Evolutionary conservation across 2,329 filamentous ascomycete genomes (phyloP), one percentile per base, ranked within the genome.

Genomic region (Sporothrix globosa): DNA sequence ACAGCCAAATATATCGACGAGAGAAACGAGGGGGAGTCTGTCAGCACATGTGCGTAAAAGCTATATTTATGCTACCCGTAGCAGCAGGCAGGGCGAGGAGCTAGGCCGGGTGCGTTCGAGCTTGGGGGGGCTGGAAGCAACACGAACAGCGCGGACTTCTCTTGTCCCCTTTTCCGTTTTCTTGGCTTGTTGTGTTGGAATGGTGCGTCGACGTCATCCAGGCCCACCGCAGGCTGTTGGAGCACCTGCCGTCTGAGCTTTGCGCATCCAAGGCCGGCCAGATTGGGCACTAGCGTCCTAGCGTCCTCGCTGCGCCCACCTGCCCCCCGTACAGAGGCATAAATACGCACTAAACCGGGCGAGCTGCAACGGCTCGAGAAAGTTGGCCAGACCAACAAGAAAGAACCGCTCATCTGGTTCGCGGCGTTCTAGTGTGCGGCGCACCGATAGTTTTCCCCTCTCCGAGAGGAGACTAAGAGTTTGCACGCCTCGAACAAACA

Each of bases 281-380:
- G 48, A 68, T 70, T 71, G 66, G 69, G 69, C 69, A 71, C 66
- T 71, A 71, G 69, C 44, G 54, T 24, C 44, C 30, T 48, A 17
- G 61, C 44, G 54, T 24, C 44, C 30, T 48, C 14, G 61, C 61
- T 65, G 58, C 58, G 58, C 58, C 65, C 34, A 53, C 65, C n/a
- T 44, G 65, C 27, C 7, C 14, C 61, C 41, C 44, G 27, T 44
- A 11, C 27, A 53, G 46, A 67, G 63, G 27, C 61, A 66, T 63
- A 63, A 63, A 63, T 63, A 63, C 58, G 58, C 58, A 44, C 58
- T 27, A 63, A 63, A 46, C 58, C 39, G 58, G n/a, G 39, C 61
- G 19, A 14, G 34, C 41, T 5, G 17, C 11, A 24, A 19, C 3
- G 6, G 30, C 13, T 13, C 14, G 17, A 21, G 39, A 27, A 67